Conservation (phyloP, 106 monocot species). For the Agapanthus africanus region DNA sequence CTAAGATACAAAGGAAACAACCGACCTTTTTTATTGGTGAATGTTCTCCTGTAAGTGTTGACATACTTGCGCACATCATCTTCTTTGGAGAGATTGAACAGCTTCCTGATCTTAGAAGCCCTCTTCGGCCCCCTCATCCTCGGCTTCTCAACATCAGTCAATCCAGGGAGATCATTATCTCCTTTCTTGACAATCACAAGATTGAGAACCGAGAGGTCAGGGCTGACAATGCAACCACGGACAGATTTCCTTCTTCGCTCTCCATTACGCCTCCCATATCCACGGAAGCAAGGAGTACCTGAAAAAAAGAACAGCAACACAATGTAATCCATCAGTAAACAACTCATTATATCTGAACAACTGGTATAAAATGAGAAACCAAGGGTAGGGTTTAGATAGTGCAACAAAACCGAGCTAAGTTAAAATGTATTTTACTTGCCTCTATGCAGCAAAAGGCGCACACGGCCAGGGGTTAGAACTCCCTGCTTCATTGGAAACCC, state of each 20-base stretch:
- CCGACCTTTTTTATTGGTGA: constrained; percentile 17
- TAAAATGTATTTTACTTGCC: constrained; percentile 11
- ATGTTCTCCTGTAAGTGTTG: constrained; percentile 30
- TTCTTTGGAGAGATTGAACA: constrained; percentile 50
- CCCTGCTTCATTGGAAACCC: constrained; percentile 84
- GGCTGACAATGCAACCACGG: constrained; percentile 66
- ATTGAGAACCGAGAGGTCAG: constrained; percentile 33
- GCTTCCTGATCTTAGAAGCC: constrained; percentile 45
- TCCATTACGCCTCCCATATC: constrained; percentile 49
- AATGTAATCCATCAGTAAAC: no score
- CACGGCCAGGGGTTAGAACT: constrained; percentile 65
- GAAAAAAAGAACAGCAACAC: not conserved
- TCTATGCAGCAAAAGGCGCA: constrained; percentile 53
- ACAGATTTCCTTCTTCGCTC: constrained; percentile 66
- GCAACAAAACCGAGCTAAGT: not conserved
- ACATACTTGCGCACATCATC: constrained; percentile 61
- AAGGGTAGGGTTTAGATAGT: not conserved
- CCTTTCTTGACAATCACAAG: constrained; percentile 42
- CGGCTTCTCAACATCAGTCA: constrained; percentile 54
- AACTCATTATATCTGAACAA: not conserved
- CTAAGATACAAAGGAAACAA: no score
- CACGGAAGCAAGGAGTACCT: constrained; percentile 30
- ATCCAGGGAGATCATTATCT: constrained; percentile 49
- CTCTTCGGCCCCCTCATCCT: constrained; percentile 54
- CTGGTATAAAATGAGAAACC: not conserved